Conservation (phyloP, 2,329 filamentous ascomycete species). For the Cercospora zeina region DNA sequence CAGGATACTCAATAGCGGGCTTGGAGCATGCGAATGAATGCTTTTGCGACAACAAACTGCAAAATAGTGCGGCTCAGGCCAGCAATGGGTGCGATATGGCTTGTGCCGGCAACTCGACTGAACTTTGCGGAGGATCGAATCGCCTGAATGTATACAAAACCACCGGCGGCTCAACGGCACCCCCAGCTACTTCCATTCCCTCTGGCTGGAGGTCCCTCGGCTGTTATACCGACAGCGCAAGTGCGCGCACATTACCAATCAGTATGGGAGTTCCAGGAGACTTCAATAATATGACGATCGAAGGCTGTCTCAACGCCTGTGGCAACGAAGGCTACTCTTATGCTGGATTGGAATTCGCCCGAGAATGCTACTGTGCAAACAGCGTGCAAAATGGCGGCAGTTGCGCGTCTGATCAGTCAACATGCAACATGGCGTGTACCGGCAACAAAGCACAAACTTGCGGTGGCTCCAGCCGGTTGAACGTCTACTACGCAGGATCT, state of each 20-base stretch:
- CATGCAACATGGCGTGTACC: slow-evolving; percentile 35
- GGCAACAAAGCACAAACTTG: slow-evolving; percentile 36
- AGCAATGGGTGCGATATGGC: slow-evolving; percentile 32
- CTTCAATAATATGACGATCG: slow-evolving; percentile 40
- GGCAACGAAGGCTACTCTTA: slow-evolving; percentile 15
- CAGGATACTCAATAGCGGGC: slow-evolving; percentile 38
- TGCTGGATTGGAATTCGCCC: slow-evolving; percentile 42
- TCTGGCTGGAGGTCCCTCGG: slow-evolving; percentile 30
- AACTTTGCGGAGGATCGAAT: slow-evolving; percentile 34
- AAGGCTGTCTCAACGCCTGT: slow-evolving; percentile 36
- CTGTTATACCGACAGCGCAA: slow-evolving; percentile 30
- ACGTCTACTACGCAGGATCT: slow-evolving; percentile 23
- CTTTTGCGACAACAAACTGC: slow-evolving; percentile 35
- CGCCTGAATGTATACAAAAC: slow-evolving; percentile 35
- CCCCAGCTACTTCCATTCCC: slow-evolving; percentile 21
- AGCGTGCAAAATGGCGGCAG: slow-evolving; percentile 9
- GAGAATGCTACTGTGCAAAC: slow-evolving; percentile 26
- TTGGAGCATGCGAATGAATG: slow-evolving; percentile 35
- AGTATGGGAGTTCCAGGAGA: slow-evolving; percentile 27
- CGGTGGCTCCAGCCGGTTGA: slow-evolving; percentile 26
- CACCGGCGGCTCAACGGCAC: slow-evolving; percentile 1
- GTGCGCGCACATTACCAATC: slow-evolving; percentile 4
- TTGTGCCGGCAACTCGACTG: slow-evolving; percentile 35
- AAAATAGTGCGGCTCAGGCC: slow-evolving; percentile 19
- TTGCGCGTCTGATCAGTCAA: slow-evolving; percentile 15